These are phyloP conservation scores for Musa beccarii DNA, from an alignment of 176 grass and related monocot genomes.

Conservation along the genomic window DNA sequence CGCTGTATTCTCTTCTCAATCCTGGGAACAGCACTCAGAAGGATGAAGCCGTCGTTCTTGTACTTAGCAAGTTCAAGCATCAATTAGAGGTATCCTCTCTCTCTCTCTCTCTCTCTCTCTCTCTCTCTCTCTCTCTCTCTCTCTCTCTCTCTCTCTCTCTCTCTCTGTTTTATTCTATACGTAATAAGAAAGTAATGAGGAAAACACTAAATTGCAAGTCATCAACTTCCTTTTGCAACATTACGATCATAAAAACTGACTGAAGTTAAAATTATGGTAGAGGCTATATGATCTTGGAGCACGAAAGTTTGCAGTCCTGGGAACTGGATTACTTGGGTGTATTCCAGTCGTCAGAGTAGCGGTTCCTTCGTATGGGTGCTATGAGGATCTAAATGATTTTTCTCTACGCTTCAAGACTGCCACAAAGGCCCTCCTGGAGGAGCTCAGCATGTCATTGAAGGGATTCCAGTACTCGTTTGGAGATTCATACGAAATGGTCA, in stretches of 20 bases:
- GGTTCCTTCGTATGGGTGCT: slow-evolving; percentile 8
- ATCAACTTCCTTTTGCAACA: background rate
- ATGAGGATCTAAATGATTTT: slow-evolving; percentile 24
- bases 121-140: too few relatives aligned
- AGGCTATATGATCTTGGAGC: slow-evolving; percentile 10
- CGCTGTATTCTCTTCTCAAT: background rate
- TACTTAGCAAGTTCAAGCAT: slow-evolving; percentile 9
- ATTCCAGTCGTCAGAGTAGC: slow-evolving; percentile 13
- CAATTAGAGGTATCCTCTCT: slow-evolving; percentile 16
- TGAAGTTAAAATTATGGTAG: background rate
- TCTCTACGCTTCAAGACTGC: slow-evolving; percentile 17
- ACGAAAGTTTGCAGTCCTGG: slow-evolving; percentile 28
- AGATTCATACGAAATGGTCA: background rate
- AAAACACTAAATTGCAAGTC: too few relatives aligned
- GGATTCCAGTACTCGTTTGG: slow-evolving; percentile 29
- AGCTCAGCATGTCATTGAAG: slow-evolving; percentile 11
- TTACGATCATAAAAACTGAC: background rate
- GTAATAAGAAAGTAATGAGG: too few relatives aligned
- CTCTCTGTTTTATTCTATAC: too few relatives aligned
- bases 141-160: too few relatives aligned
- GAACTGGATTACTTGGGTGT: slow-evolving; percentile 19
- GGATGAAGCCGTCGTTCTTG: slow-evolving; percentile 8
- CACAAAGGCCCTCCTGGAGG: background rate
- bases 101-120: too few relatives aligned
- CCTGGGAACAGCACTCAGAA: slow-evolving; percentile 18